These are phyloP conservation scores for Malassezia psittaci DNA, from an alignment of 1,284 basidiomycete species.

Conservation along the genomic window DNA sequence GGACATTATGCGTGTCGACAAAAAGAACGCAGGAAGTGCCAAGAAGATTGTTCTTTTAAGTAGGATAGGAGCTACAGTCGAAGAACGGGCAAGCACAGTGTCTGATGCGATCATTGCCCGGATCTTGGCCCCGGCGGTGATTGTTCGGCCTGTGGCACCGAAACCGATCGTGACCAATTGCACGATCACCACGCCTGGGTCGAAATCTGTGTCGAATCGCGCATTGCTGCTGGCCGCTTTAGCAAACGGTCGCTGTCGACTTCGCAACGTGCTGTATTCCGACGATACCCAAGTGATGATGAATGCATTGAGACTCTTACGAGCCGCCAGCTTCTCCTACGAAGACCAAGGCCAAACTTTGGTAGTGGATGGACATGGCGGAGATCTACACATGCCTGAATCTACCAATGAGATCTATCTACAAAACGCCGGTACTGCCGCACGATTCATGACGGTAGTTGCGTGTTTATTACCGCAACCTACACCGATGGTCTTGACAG, in stretches of 20 bases:
- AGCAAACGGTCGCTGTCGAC: conserved; percentile 71
- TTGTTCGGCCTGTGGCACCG: conserved; percentile 22
- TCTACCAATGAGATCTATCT: conserved; percentile 79
- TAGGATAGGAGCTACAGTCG: conserved; percentile 80
- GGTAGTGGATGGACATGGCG: conserved; percentile 77
- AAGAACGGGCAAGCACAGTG: conserved; percentile 80
- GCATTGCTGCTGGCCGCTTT: conserved; percentile 88
- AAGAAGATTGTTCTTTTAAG: conserved; percentile 91
- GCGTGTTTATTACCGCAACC: conserved; percentile 53
- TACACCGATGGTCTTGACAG: conserved; percentile 62
- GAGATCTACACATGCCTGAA: conserved; percentile 54
- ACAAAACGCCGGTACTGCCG: conserved; percentile 93
- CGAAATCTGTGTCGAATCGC: conserved; percentile 93
- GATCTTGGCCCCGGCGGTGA: conserved; percentile 58
- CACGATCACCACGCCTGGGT: conserved; percentile 82
- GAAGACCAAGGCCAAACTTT: conserved; percentile 88
- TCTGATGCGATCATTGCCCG: conserved; percentile 45
- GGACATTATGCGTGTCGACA: conserved; percentile 86
- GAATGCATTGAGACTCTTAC: conserved; percentile 62
- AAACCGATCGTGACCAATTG: conserved; percentile 50
- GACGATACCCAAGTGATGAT: conserved; percentile 99
- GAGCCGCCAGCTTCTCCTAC: conserved; percentile 82
- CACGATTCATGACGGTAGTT: conserved; percentile 91
- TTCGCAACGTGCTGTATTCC: conserved; percentile 85
- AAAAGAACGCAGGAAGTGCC: conserved; percentile 79